Base-by-base conservation (phyloP, 129 eudicot genomes). In the Apium graveolens region DNA sequence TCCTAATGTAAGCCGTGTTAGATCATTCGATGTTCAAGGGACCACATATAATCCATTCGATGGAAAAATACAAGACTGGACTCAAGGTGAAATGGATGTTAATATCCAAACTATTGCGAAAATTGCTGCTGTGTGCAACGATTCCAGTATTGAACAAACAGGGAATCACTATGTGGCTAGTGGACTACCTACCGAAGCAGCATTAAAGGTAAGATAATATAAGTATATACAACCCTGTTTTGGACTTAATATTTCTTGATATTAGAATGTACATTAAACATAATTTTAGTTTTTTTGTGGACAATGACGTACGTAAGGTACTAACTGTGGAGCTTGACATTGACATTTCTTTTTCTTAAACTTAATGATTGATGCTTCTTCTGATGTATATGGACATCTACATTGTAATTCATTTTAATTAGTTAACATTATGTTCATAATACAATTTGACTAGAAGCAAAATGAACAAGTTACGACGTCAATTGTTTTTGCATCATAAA, bases 131-230 rank as follows among this genome's bases (percentile, higher is more conserved):
- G 27, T 78, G 39, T 78, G 80, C 38, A 78, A 78, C 27, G 80
- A 78, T 65, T 72, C 80, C 5, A 70, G 80, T 42, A 44, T 78
- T 12, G 80, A 60, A 60, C 51, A 63, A 39, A 79, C 89, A 38
- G 95, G 90, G 65, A 81, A 89, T 53, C 92, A 89, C 14, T 89
- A 78, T 76, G 89, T 89, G 9, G 93, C 99, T 13, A 89, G 81
- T 74, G 99, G 99, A 51, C 79, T 96, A 87, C 97, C 97, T 45
- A 96, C 99, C 70, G 99, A 96, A 83, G 99, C 99, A 71, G 97
- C 97, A 32, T 82, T 96, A 29, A 96, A 90, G 94, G 97, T 91
- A 81, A 75, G 42, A 35, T 72, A n/a, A 24, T 68, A 43, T 29
- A 42, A 73, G 8, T 75, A 77, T 68, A 44, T 43, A 5, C 74